phyloP scores from a whole-genome alignment of 1,284 basidiomycete species.

The Ceratorhiza oryzae-sativae region DNA sequence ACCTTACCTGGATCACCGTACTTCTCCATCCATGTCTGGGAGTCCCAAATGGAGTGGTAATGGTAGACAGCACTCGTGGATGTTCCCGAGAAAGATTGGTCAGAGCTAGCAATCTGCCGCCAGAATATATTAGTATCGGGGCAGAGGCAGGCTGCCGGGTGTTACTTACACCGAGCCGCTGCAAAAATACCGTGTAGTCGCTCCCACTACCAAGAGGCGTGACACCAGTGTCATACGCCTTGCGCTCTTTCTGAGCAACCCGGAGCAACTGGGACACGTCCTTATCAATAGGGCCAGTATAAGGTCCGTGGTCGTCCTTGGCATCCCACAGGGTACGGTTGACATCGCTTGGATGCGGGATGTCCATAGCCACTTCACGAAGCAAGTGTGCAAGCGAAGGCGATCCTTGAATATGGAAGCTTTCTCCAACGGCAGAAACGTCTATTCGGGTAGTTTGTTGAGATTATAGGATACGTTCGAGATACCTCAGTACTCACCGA shows the following conservation, averaged over 20 bases:
- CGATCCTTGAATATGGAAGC: conserved; percentile 62
- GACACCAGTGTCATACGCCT: conserved; percentile 43
- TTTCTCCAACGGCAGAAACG: conserved; percentile 72
- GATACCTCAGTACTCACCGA: conserved; percentile 58
- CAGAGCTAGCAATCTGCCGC: conserved; percentile 60
- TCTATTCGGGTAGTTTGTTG: conserved; percentile 52
- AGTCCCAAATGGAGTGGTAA: conserved; percentile 86
- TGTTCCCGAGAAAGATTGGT: conserved; percentile 60
- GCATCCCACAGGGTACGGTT: conserved; percentile 51
- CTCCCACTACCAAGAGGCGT: conserved; percentile 59
- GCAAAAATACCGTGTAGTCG: conserved; percentile 72
- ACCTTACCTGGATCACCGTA: conserved; percentile 76
- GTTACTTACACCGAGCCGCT: conserved; percentile 56
- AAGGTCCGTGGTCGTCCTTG: conserved; percentile 47
- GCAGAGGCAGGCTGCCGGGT: neutral
- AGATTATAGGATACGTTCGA: neutral
- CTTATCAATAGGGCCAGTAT: conserved; percentile 40
- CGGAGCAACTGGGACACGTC: conserved; percentile 26
- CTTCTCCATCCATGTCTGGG: conserved; percentile 72
- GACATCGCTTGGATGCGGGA: conserved; percentile 60
- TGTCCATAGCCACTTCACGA: conserved; percentile 66
- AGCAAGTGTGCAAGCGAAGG: conserved; percentile 84
- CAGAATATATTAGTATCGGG: conserved; percentile 3
- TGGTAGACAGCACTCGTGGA: conserved; percentile 73
- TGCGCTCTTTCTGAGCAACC: conserved; percentile 27